A percentile compares a stretch with the other conserved stretches of the same genome.
These are phyloP conservation scores for Codiaeum variegatum DNA, from an alignment of 441 rosid species.

Conservation along the genomic window DNA sequence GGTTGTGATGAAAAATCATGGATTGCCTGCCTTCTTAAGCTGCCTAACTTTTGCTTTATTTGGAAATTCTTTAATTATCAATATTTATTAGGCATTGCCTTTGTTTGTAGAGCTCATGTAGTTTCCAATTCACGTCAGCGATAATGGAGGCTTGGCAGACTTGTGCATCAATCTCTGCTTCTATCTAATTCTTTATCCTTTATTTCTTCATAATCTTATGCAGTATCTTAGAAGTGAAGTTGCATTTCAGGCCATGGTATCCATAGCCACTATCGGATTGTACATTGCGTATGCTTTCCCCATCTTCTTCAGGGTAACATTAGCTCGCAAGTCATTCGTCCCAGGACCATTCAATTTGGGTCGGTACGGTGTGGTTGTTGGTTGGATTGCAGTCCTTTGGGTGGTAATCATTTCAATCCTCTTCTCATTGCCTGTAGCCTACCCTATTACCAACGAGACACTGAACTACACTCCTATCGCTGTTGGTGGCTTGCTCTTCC, in stretches of 20 bases:
- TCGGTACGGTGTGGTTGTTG: conserved; percentile 51
- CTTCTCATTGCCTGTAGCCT: conserved; percentile 88
- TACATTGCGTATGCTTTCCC: conserved; percentile 95
- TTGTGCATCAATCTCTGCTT: neutral
- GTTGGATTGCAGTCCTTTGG: conserved; percentile 91
- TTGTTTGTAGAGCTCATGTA: neutral
- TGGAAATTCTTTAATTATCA: neutral
- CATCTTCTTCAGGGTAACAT: conserved; percentile 72
- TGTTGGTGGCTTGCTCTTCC: conserved; percentile 62
- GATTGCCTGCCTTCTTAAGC: neutral
- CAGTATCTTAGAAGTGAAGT: conserved; percentile 89
- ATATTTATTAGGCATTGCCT: neutral
- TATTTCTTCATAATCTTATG: conserved; percentile 21
- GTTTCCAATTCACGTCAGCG: neutral
- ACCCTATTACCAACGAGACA: conserved; percentile 72
- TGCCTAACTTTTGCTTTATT: neutral
- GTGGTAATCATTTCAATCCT: conserved; percentile 79
- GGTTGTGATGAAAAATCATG: neutral
- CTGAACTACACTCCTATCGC: conserved; percentile 97
- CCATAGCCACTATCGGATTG: conserved; percentile 89
- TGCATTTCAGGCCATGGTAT: conserved; percentile 96
- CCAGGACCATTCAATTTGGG: conserved; percentile 90
- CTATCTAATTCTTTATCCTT: neutral
- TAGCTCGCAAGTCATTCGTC: conserved; percentile 63
- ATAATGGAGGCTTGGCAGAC: neutral